phyloP scores from a whole-genome alignment of 805 yeast species.

The Ogataea methanolica region DNA sequence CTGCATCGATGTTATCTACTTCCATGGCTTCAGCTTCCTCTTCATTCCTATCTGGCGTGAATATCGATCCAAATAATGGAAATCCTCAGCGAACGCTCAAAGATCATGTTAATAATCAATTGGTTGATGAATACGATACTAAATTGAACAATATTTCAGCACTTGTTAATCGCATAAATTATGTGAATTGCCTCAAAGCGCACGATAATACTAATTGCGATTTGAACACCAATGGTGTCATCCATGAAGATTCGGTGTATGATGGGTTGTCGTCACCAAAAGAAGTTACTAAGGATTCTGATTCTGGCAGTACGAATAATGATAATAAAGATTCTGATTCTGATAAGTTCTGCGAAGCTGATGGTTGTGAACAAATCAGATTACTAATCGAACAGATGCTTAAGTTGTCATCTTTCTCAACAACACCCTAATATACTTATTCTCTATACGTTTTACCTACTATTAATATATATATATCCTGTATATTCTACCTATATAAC shows the following conservation, averaged over 20 bases:
- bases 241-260: slow-evolving; percentile 4
- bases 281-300: too few relatives aligned
- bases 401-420: neutral
- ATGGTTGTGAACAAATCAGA: slow-evolving; percentile 19
- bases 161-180: slow-evolving; percentile 5
- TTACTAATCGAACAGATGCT: slow-evolving; percentile 11
- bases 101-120: neutral
- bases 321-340: neutral
- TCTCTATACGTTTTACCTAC: neutral
- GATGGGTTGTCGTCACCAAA: neutral
- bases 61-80: neutral
- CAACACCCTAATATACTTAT: neutral
- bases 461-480: too few relatives aligned
- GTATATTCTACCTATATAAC: too few relatives aligned
- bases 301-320: neutral
- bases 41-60: neutral
- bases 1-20: slow-evolving; percentile 3
- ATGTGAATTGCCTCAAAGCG: neutral
- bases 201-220: neutral
- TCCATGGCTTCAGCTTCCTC: slow-evolving; percentile 10
- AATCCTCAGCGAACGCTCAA: neutral
- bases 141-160: slow-evolving; percentile 14
- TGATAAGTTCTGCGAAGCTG: slow-evolving; percentile 4
- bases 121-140: slow-evolving; percentile 14
- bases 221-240: neutral